A percentile compares a stretch with the other conserved stretches of the same genome.
phyloP scores from a whole-genome alignment of 768 basidiomycete species.

The Sistotremastrum suecicum region DNA sequence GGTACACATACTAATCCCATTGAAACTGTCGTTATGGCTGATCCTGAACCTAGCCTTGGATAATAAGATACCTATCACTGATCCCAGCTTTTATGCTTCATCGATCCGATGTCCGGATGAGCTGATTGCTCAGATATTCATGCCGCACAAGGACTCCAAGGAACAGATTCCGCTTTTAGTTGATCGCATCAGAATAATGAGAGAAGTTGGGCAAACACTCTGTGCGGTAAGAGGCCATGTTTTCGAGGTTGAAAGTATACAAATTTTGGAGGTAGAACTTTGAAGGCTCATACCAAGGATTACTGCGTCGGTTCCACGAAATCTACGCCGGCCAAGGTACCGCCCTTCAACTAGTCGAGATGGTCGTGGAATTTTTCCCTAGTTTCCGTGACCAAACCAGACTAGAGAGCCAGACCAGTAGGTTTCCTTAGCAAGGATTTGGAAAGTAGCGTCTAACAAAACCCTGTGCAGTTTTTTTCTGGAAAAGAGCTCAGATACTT shows the following conservation, averaged over 20 bases:
- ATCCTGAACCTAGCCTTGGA: conserved; percentile 43
- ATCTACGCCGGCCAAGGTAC: conserved; percentile 41
- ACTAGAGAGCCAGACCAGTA: conserved; percentile 47
- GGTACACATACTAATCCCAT: conserved; percentile 27
- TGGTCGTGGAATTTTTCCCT: conserved; percentile 57
- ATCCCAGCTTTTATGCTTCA: conserved; percentile 69
- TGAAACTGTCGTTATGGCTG: background rate
- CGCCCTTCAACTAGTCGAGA: conserved; percentile 57
- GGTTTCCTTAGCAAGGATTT: conserved; percentile 1
- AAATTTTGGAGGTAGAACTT: conserved; percentile 30
- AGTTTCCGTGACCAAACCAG: conserved; percentile 59
- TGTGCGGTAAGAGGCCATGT: conserved; percentile 36
- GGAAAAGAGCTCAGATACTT: conserved; percentile 87
- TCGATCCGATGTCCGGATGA: conserved; percentile 54
- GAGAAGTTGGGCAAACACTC: conserved; percentile 61
- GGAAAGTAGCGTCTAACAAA: background rate
- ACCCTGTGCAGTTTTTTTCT: conserved; percentile 48
- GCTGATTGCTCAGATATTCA: conserved; percentile 55
- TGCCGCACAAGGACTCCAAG: conserved; percentile 35
- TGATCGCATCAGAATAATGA: conserved; percentile 64
- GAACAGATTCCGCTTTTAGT: conserved; percentile 58
- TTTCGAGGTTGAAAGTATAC: background rate
- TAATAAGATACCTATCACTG: conserved; percentile 61
- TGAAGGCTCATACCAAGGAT: conserved; percentile 55
- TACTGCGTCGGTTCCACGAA: conserved; percentile 47